These are phyloP conservation scores for Barnettozyma californica DNA, from an alignment of 805 yeast species.

Conservation along the genomic window DNA sequence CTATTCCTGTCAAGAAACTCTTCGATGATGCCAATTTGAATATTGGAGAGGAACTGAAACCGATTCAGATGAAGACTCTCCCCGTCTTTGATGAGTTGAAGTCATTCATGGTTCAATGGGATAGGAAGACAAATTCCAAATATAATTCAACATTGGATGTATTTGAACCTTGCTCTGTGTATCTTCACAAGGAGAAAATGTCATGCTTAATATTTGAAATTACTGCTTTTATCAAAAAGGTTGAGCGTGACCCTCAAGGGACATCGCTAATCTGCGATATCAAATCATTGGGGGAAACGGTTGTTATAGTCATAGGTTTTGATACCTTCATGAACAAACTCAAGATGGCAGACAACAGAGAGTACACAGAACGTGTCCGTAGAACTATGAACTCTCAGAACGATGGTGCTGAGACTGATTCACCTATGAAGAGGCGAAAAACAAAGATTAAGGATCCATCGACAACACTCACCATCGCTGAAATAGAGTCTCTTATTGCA, in stretches of 20 bases:
- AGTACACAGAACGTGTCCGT: conserved; percentile 36
- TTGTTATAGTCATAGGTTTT: conserved; percentile 45
- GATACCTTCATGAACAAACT: conserved; percentile 42
- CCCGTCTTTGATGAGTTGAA: background rate
- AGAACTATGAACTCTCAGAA: conserved; percentile 18
- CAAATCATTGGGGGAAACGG: conserved; percentile 22
- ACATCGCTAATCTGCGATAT: background rate
- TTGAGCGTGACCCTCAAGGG: conserved; percentile 22
- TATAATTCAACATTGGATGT: conserved; percentile 45
- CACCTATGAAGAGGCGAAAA: conserved; percentile 3
- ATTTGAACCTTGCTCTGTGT: conserved; percentile 47
- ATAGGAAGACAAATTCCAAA: conserved; percentile 40
- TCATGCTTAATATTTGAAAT: conserved; percentile 43
- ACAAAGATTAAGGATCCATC: conserved; percentile 4
- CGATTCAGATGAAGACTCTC: conserved; percentile 31
- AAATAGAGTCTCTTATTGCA: conserved; percentile 37
- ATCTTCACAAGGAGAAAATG: conserved; percentile 37
- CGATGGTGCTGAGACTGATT: background rate
- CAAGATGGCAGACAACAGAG: conserved; percentile 39
- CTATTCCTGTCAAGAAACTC: conserved; percentile 25
- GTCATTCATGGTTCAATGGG: conserved; percentile 37
- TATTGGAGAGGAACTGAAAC: conserved; percentile 22
- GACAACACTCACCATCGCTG: conserved; percentile 14
- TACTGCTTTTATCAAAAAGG: conserved; percentile 34
- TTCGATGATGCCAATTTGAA: conserved; percentile 23